Percentiles rank a stretch among this genome's conserved stretches.
Conservation (phyloP, 1,284 basidiomycete species). For the Papiliotrema flavescens region DNA sequence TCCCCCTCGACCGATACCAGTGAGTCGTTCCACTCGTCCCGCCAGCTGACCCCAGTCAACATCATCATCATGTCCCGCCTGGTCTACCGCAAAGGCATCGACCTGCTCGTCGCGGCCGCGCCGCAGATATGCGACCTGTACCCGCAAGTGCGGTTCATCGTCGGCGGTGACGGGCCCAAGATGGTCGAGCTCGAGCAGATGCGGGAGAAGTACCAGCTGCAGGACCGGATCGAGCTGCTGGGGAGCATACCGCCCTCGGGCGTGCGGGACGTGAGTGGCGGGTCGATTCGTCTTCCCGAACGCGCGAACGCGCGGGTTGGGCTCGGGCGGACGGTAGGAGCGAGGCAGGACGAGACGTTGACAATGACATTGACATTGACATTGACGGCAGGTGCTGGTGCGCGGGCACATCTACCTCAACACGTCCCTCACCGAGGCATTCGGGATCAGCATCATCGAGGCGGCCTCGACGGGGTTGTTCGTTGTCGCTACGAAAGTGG, state of each 20-base stretch:
- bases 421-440: constrained; percentile 92
- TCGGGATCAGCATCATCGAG: constrained; percentile 94
- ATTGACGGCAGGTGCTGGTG: constrained; percentile 61
- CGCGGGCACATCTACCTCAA: constrained; percentile 90
- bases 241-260: constrained; percentile 77
- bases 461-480: constrained; percentile 93
- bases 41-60: constrained; percentile 60
- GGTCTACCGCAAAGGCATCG: constrained; percentile 94
- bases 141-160: constrained; percentile 79
- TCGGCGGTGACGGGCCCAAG: constrained; percentile 94
- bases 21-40: constrained; percentile 46
- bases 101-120: constrained; percentile 86
- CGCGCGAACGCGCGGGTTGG: neutral
- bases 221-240: constrained; percentile 85
- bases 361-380: too few species aligned
- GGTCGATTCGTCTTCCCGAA: neutral
- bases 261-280: constrained; percentile 65
- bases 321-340: too few species aligned
- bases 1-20: constrained; percentile 57
- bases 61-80: constrained; percentile 93
- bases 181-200: constrained; percentile 93
- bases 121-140: constrained; percentile 82
- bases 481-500: constrained; percentile 89
- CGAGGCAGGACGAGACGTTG: too few species aligned
- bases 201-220: constrained; percentile 82